A percentile compares a stretch with the other conserved stretches of the same genome.
Conservation (phyloP, 2,329 filamentous ascomycete species). For the Clonostachys rhizophaga region DNA sequence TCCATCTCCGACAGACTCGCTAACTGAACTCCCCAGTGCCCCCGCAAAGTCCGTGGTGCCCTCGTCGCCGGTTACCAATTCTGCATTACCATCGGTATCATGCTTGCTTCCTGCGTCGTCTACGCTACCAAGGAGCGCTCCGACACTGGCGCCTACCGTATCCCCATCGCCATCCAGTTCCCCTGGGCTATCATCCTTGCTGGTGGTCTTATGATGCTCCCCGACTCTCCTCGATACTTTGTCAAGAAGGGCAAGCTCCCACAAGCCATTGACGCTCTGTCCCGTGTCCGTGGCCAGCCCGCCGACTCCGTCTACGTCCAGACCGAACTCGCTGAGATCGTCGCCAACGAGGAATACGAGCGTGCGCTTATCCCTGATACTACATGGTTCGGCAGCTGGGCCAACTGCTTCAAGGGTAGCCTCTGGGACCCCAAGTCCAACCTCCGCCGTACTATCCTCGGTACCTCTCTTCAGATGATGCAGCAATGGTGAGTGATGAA, state of each 20-base stretch:
- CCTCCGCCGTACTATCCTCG: slow-evolving; percentile 66
- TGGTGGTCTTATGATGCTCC: slow-evolving; percentile 67
- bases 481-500: slow-evolving; percentile 49
- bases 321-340: slow-evolving; percentile 76
- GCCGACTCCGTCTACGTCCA: slow-evolving; percentile 70
- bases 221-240: slow-evolving; percentile 81
- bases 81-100: slow-evolving; percentile 74
- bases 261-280: slow-evolving; percentile 56
- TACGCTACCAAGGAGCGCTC: slow-evolving; percentile 61
- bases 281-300: slow-evolving; percentile 70
- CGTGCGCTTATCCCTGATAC: slow-evolving; percentile 59
- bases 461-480: slow-evolving; percentile 75
- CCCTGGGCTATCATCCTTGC: slow-evolving; percentile 74
- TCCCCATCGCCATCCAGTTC: slow-evolving; percentile 78
- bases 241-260: slow-evolving; percentile 73
- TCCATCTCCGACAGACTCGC: slow-evolving; percentile 9
- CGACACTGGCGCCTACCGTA: slow-evolving; percentile 69
- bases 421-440: slow-evolving; percentile 60
- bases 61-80: slow-evolving; percentile 82
- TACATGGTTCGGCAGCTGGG: slow-evolving; percentile 66
- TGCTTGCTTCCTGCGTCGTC: slow-evolving; percentile 70
- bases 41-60: slow-evolving; percentile 69
- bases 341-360: slow-evolving; percentile 88
- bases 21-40: slow-evolving; percentile 26
- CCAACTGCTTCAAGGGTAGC: slow-evolving; percentile 61